Base-by-base conservation (phyloP, 257 asterid species). In the Craterostigma plantagineum region DNA sequence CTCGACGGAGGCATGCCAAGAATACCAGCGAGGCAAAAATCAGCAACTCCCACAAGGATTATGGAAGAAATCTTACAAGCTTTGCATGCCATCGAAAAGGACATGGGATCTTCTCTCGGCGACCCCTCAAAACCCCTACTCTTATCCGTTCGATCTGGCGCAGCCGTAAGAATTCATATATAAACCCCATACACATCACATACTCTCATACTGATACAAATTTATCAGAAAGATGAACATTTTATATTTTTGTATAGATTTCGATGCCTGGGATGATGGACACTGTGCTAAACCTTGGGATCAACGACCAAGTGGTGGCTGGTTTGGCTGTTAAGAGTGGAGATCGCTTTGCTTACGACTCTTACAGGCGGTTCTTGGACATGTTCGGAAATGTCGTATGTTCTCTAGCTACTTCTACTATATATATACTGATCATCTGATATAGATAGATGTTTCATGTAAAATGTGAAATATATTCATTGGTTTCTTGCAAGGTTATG, bases 221-320 rank as follows among this genome's bases (percentile, higher is more conserved):
- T n/a, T n/a, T n/a, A n/a, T n/a, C n/a, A n/a, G n/a, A n/a, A n/a
- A n/a, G n/a, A n/a, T n/a, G n/a, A n/a, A n/a, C n/a, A n/a, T n/a
- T n/a, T n/a, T n/a, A n/a, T n/a, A n/a, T n/a, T n/a, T n/a, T 42
- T n/a, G 13, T 45, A 30, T 48, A 87, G 98, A 67, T 87, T 30
- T 87, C 98, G 12, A 87, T 87, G 98, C 98, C 98, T 14, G 98
- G 95, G 12, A 87, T 87, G 98, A 87, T 87, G 98, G 95, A 87
- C 70, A 87, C 98, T 1, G 95, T 87, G 43, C 74, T 87, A 44
- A 87, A 87, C 42, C 93, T 87, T 34, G 98, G 92, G 45, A 79
- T 87, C 45, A 82, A 87, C 18, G 93, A 87, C 43, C 81, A 74
- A 48, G 95, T 87, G 0, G 95, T 79, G 10, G 54, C 69, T 37